Evolutionary conservation across 768 basidiomycete species (phyloP).

Genomic region (Auricularia heimuer): DNA sequence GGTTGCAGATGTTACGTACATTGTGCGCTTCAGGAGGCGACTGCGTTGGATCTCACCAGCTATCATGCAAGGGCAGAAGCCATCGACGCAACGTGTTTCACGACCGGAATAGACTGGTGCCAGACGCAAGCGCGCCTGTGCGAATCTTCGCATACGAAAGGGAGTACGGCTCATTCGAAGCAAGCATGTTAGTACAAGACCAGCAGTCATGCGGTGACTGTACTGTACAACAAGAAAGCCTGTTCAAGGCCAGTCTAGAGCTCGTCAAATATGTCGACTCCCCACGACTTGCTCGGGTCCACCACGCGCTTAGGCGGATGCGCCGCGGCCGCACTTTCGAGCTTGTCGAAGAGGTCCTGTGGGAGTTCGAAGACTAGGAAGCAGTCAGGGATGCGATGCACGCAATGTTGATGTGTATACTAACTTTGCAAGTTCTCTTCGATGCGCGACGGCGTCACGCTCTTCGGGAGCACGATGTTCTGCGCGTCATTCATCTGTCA

Average conservation of each 20-base stretch:
- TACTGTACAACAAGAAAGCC: too few species aligned
- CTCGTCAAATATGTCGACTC: constrained; percentile 55
- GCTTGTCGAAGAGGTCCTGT: constrained; percentile 29
- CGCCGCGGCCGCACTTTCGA: constrained; percentile 42
- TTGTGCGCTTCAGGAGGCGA: too few species aligned
- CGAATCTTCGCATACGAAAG: too few species aligned
- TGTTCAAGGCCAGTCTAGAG: neutral
- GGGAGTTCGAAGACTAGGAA: constrained; percentile 25
- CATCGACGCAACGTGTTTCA: too few species aligned
- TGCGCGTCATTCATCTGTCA: constrained; percentile 14
- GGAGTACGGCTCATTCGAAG: too few species aligned
- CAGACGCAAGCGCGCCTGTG: too few species aligned
- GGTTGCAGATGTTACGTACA: too few species aligned
- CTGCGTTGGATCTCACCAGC: too few species aligned
- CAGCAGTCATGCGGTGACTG: too few species aligned
- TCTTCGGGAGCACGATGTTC: constrained; percentile 70
- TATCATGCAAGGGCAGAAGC: too few species aligned
- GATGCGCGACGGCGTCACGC: constrained; percentile 58
- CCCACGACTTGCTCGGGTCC: constrained; percentile 54
- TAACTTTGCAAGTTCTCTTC: constrained; percentile 59
- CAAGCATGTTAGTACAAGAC: too few species aligned
- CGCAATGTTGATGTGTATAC: constrained; percentile 8
- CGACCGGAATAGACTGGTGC: too few species aligned
- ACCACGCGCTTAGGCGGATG: constrained; percentile 47
- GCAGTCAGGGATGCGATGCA: neutral